A percentile compares a stretch with the other conserved stretches of the same genome.
Conservation (phyloP, 176 grass and related monocot genomes). For the Carex pumila region DNA sequence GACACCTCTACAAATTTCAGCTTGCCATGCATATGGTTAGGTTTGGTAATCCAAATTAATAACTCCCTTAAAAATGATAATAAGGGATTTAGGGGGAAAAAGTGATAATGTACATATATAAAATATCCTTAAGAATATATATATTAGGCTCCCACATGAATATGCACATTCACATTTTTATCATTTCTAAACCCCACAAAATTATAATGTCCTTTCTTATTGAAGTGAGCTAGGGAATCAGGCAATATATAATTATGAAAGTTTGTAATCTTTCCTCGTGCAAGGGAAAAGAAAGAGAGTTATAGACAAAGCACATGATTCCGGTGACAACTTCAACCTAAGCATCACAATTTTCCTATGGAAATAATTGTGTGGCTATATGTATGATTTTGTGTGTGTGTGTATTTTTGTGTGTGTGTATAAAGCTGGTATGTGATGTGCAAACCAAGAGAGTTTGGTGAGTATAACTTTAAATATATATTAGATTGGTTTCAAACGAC, state of each 20-base stretch:
- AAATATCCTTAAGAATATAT: not conserved
- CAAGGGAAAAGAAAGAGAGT: not conserved
- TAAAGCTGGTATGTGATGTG: too few relatives aligned
- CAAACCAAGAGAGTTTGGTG: too few relatives aligned
- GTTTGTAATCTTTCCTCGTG: not conserved
- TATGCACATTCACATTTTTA: not conserved
- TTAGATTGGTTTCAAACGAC: too few relatives aligned
- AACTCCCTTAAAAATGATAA: not conserved
- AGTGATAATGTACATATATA: not conserved
- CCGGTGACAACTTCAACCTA: too few relatives aligned
- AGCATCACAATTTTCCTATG: too few relatives aligned
- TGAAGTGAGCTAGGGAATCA: not conserved
- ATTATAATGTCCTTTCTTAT: not conserved
- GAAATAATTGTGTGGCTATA: too few relatives aligned
- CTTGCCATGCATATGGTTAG: not conserved
- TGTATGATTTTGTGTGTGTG: too few relatives aligned
- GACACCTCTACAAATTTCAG: not conserved
- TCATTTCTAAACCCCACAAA: not conserved
- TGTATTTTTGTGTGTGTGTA: too few relatives aligned
- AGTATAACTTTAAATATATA: too few relatives aligned
- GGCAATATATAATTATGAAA: not conserved
- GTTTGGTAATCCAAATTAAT: not conserved
- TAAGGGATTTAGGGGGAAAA: too few relatives aligned
- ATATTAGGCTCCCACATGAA: not conserved
- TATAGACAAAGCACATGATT: not conserved